Evolutionary conservation across 2,329 filamentous ascomycete species (phyloP).

Genomic region (Alternaria sp.): DNA sequence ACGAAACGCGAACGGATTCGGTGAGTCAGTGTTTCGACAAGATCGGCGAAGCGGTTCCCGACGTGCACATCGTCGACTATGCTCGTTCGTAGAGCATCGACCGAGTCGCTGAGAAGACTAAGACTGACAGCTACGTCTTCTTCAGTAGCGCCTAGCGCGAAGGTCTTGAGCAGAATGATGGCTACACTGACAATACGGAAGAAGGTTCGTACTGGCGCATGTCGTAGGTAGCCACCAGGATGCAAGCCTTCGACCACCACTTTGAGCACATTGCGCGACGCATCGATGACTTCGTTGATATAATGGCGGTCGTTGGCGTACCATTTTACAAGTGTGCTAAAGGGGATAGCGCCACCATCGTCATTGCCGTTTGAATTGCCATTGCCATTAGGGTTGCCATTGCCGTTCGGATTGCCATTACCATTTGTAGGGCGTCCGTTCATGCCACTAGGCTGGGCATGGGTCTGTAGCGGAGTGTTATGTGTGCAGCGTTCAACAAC

Average conservation of each 20-base stretch:
- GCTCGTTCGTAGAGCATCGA: slow-evolving; percentile 76
- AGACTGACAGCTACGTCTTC: slow-evolving; percentile 80
- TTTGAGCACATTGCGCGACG: slow-evolving; percentile 76
- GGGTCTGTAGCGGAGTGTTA: slow-evolving; percentile 62
- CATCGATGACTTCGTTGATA: slow-evolving; percentile 76
- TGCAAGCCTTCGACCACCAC: slow-evolving; percentile 80
- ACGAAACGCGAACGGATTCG: slow-evolving; percentile 76
- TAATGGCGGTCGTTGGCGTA: slow-evolving; percentile 68
- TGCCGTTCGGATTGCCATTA: slow-evolving; percentile 38
- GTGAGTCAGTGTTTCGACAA: slow-evolving; percentile 80
- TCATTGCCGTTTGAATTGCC: slow-evolving; percentile 24
- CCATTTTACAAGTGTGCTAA: slow-evolving; percentile 56
- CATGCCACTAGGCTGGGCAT: slow-evolving; percentile 39
- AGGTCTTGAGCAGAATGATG: slow-evolving; percentile 85
- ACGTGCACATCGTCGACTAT: slow-evolving; percentile 87
- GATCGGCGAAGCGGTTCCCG: slow-evolving; percentile 82
- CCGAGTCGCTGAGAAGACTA: slow-evolving; percentile 75
- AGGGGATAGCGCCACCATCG: slow-evolving; percentile 56
- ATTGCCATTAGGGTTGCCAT: slow-evolving; percentile 4
- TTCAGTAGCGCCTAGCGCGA: slow-evolving; percentile 80
- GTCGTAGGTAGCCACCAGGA: slow-evolving; percentile 78
- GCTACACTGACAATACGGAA: slow-evolving; percentile 86
- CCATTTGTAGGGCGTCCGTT: slow-evolving; percentile 31
- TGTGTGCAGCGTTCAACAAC: slow-evolving; percentile 92
- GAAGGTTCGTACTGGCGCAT: slow-evolving; percentile 83